A percentile compares a stretch with the other conserved stretches of the same genome.
phyloP scores from a whole-genome alignment of 345 rosid species.

The thale cress (Arabidopsis thaliana) region DNA sequence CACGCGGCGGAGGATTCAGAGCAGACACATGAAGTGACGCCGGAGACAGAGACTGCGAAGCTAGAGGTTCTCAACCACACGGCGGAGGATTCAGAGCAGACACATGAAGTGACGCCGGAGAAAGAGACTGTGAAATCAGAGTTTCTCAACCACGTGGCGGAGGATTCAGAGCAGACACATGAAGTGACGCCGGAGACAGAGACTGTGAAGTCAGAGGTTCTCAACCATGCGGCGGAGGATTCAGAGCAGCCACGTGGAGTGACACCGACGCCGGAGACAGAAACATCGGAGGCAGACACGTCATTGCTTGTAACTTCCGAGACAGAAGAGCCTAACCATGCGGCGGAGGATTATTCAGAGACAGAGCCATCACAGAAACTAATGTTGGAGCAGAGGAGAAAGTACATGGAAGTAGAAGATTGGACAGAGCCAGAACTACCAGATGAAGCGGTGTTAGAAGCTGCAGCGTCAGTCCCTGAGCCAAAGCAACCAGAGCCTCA shows the following conservation, averaged over 20 bases:
- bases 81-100: conserved; percentile 11
- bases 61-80: not conserved
- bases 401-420: conserved; percentile 40
- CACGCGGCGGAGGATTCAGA: conserved; percentile 6
- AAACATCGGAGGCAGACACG: not conserved
- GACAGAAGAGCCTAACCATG: not conserved
- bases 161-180: conserved; percentile 1
- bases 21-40: not conserved
- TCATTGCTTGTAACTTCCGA: not conserved
- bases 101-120: not conserved
- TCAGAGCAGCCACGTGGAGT: not conserved
- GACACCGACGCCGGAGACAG: not conserved
- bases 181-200: not conserved
- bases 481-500: conserved; percentile 14
- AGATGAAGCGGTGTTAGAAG: conserved; percentile 42
- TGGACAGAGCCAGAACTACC: conserved; percentile 49
- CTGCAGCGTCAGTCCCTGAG: conserved; percentile 38
- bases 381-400: conserved; percentile 38
- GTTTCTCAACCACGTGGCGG: conserved; percentile 9
- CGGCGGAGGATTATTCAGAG: conserved; percentile 22
- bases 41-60: conserved; percentile 1
- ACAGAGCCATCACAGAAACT: conserved; percentile 15
- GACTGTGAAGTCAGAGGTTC: not conserved
- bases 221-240: conserved; percentile 13
- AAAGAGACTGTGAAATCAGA: not conserved